Percentiles rank a stretch among this genome's conserved stretches.
phyloP scores from a whole-genome alignment of 177 flowering plant species.

The Vitis hybrid region DNA sequence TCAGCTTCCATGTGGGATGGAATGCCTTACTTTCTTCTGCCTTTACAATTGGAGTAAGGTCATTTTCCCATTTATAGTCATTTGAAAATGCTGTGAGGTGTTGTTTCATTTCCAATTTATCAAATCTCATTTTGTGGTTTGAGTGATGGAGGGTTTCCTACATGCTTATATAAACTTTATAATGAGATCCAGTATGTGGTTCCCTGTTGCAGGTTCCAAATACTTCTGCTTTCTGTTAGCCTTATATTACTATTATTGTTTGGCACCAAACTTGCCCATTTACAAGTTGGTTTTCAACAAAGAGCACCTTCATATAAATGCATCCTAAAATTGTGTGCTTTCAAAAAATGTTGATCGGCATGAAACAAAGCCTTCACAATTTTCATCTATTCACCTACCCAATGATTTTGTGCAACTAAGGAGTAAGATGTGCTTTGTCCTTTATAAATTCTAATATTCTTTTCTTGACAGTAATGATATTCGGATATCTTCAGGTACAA shows the following conservation, averaged over 20 bases:
- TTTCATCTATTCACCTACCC: not conserved
- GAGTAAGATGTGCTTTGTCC: not conserved
- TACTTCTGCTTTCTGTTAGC: no score
- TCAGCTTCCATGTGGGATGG: no score
- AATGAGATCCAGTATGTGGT: not conserved
- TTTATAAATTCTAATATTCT: not conserved
- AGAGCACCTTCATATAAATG: not conserved
- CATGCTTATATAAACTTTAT: not conserved
- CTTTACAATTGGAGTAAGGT: no score
- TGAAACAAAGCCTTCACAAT: not conserved
- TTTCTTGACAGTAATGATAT: constrained; percentile 4
- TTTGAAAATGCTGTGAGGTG: no score
- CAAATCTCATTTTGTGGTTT: not conserved
- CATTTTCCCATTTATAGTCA: no score
- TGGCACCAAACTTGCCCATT: no score
- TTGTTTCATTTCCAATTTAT: no score
- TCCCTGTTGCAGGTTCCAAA: not conserved
- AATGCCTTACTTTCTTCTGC: no score
- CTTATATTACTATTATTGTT: no score
- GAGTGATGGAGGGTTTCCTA: not conserved
- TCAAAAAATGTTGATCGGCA: not conserved
- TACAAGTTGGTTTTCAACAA: not conserved
- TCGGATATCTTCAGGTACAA: constrained; percentile 49
- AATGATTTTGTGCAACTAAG: not conserved
- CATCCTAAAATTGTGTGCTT: not conserved